Percentiles rank a stretch among this genome's conserved stretches.
Conservation (phyloP, 2,329 filamentous ascomycete species). For the Seiridium unicorne region DNA sequence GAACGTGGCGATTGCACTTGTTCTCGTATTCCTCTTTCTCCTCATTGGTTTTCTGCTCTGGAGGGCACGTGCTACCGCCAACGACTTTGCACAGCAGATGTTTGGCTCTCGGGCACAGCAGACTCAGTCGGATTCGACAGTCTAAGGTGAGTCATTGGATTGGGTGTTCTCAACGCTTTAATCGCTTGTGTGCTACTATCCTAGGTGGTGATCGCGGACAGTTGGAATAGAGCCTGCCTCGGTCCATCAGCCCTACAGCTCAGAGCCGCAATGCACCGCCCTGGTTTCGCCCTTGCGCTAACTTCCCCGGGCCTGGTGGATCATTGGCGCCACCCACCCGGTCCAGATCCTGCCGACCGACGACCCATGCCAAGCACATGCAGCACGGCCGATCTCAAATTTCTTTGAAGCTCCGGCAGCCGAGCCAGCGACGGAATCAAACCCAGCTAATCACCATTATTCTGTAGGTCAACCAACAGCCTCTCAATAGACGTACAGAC, state of each 20-base stretch:
- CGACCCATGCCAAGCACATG: neutral
- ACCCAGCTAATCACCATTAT: neutral
- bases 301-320: neutral
- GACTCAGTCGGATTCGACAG: neutral
- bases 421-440: neutral
- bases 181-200: no score
- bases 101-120: neutral
- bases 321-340: neutral
- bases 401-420: constrained; percentile 1
- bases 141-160: constrained; percentile 11
- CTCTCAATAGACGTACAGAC: no score
- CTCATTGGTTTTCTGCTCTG: constrained; percentile 17
- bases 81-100: constrained; percentile 18
- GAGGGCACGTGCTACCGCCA: constrained; percentile 19
- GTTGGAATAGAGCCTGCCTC: no score
- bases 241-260: no score
- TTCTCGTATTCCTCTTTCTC: constrained; percentile 23
- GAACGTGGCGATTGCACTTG: constrained; percentile 25
- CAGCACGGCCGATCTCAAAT: constrained; percentile 1
- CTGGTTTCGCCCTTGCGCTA: neutral
- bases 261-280: neutral
- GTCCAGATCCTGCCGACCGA: neutral
- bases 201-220: no score
- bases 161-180: no score
- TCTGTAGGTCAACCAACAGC: neutral